A percentile compares a stretch with the other conserved stretches of the same genome.
These are phyloP conservation scores for Myrmaecium sp. DNA, from an alignment of 2,329 filamentous ascomycete species.

Conservation along the genomic window DNA sequence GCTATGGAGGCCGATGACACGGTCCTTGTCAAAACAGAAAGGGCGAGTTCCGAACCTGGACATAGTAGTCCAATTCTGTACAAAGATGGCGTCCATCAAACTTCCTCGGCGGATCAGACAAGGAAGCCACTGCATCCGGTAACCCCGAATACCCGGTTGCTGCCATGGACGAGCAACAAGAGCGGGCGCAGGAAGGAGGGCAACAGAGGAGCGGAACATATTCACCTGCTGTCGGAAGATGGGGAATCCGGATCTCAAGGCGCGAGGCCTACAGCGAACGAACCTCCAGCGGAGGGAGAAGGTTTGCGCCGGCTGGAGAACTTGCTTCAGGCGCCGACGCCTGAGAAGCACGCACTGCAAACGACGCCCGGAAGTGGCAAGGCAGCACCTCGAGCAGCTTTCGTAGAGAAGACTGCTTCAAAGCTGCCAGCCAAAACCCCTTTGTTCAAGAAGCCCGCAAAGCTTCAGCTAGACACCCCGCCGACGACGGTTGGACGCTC, in stretches of 20 bases:
- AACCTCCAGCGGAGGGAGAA: too few species aligned
- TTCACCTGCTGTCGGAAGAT: conserved; percentile 3
- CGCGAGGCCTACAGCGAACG: too few species aligned
- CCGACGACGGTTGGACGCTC: too few species aligned
- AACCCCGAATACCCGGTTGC: conserved; percentile 1
- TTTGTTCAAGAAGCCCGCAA: neutral
- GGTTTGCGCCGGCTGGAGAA: conserved; percentile 2
- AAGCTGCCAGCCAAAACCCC: neutral
- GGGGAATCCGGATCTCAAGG: conserved; percentile 1
- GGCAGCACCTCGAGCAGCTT: neutral
- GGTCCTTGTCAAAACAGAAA: too few species aligned
- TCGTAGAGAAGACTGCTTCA: neutral
- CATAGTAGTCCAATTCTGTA: too few species aligned
- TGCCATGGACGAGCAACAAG: neutral
- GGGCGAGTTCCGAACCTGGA: too few species aligned
- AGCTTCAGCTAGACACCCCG: neutral
- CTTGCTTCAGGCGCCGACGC: conserved; percentile 1
- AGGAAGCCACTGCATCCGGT: neutral
- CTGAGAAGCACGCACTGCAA: conserved; percentile 1
- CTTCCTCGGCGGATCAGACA: too few species aligned
- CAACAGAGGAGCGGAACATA: conserved; percentile 2
- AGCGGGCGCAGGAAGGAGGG: neutral
- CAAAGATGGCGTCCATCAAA: too few species aligned
- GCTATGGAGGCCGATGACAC: too few species aligned
- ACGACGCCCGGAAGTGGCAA: neutral